Evolutionary conservation across 495 filamentous ascomycete species (phyloP), one percentile per base, ranked within the genome.

Genomic region (Penicillium salamii): DNA sequence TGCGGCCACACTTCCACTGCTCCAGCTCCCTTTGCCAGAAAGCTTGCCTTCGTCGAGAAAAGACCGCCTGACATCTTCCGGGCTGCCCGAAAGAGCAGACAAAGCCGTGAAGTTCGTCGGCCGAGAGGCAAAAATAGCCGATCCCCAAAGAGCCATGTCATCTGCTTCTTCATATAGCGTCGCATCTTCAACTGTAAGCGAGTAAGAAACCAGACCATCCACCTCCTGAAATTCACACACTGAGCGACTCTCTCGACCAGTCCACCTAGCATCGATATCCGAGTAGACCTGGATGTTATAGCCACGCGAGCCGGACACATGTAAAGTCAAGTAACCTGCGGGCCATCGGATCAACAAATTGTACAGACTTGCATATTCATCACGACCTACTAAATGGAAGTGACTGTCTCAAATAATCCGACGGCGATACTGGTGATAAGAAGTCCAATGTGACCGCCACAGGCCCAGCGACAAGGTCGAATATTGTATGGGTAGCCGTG

Each of bases 351-450:
- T n/a, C 36, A 47, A 9, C 3, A 9, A 26, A 21, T 1, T 8
- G 41, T 53, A 19, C 2, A 7, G 5, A 19, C 8, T 28, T 7
- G 2, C 15, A 18, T 11, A 45, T 15, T 6, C n/a, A 18, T 18
- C 7, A 17, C 26, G 34, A 35, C 63, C 52, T 56, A 70, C 83
- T 82, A 26, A 88, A 91, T 26, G 90, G 90, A 28, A 95, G 78
- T 23, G 87, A 85, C 65, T 96, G 90, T 49, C 88, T 78, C 33
- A 92, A 59, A 15, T 89, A 90, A 44, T 89, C 91, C 0, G 86
- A 84, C 1, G 89, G 87, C 0, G 90, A 92, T n/a, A 96, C 84
- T 0, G 90, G 90, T 12, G 89, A 92, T 43, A 92, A 78, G 65
- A 95, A 95, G 19, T 78, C 77, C 29, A 80, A 49, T 0, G 58